Evolutionary conservation across 495 filamentous ascomycete genomes (phyloP), one percentile per base, ranked within the genome.

Genomic region (Hypoxylon fuscum): DNA sequence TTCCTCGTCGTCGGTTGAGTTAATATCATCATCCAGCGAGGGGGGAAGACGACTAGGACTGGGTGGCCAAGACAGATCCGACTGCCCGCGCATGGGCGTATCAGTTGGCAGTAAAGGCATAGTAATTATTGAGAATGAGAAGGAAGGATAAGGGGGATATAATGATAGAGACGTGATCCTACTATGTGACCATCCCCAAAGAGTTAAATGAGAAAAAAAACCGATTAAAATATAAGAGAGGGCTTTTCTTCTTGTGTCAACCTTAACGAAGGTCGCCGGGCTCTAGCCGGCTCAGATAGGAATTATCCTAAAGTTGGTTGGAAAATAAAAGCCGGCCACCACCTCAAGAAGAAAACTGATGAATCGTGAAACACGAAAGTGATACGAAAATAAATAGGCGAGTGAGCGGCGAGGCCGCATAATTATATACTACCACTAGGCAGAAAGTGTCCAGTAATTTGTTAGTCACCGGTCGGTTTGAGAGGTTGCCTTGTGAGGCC

Each of bases 1-100:
- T 41, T 76, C 72, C 7, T 74, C 71, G 41, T 77, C 74, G 43
- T 77, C 75, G 44, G 70, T 72, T 18, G 69, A 72, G 29, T 68
- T 66, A 32, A 66, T 72, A 57, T 78, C 71, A 25, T 70, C 69
- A 14, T 76, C 74, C 3, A 74, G 52, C 18, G 66, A 74, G 22
- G 75, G 72, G 2, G 67, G 73, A 8, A 78, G 55, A 11, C 66
- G 67, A 40, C 72, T 59, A 9, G 69, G 74, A 22, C 72, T 71
- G 1, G 75, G 68, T 15, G 71, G 72, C 71, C 72, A 75, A 25
- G 69, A 55, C 22, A 62, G 60, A 46, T 67, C 66, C 37, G 67
- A 47, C 14, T 52, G 67, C n/a, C 47, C 62, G 37, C 34, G 59
- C 52, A 66, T 60, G 47, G 54, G 46, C 15, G 50, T 55, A 53